These are phyloP conservation scores for Diplodia seriata DNA, from an alignment of 2,329 filamentous ascomycete species.

Conservation along the genomic window DNA sequence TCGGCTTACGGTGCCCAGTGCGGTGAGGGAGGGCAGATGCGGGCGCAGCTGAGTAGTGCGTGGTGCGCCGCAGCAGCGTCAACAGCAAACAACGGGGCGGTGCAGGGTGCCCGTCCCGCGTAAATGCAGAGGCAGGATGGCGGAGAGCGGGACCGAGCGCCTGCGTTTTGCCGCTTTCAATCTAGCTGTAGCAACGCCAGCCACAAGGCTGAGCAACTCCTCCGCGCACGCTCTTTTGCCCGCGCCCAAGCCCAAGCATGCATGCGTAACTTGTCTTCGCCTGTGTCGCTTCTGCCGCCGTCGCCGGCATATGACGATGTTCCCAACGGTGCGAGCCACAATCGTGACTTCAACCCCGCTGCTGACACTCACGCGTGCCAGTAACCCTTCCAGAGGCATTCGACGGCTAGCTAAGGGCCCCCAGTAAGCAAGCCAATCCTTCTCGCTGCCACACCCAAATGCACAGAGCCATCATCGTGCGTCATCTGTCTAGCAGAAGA, in stretches of 20 bases:
- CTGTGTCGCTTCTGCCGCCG: not conserved
- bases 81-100: slow-evolving; percentile 16
- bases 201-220: slow-evolving; percentile 23
- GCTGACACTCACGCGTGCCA: slow-evolving; percentile 2
- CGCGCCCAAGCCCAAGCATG: not conserved
- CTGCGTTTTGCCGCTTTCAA: slow-evolving; percentile 9
- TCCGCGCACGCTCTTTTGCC: slow-evolving; percentile 3
- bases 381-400: not conserved
- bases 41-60: slow-evolving; percentile 19
- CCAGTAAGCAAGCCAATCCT: not conserved
- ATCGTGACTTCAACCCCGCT: slow-evolving; percentile 8
- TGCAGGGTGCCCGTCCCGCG: slow-evolving; percentile 5
- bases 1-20: slow-evolving; percentile 1
- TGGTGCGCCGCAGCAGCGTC: not conserved
- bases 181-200: slow-evolving; percentile 22
- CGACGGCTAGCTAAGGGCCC: not conserved
- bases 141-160: slow-evolving; percentile 11
- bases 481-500: not conserved
- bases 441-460: not conserved
- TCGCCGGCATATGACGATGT: slow-evolving; percentile 2
- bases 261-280: not conserved
- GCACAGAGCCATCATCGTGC: not conserved
- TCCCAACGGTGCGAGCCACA: not conserved
- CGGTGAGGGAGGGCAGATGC: slow-evolving; percentile 18
- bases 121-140: not conserved